A percentile compares a stretch with the other conserved stretches of the same genome.
Conservation (phyloP, 768 basidiomycete species). For the Leccinum boreale region DNA sequence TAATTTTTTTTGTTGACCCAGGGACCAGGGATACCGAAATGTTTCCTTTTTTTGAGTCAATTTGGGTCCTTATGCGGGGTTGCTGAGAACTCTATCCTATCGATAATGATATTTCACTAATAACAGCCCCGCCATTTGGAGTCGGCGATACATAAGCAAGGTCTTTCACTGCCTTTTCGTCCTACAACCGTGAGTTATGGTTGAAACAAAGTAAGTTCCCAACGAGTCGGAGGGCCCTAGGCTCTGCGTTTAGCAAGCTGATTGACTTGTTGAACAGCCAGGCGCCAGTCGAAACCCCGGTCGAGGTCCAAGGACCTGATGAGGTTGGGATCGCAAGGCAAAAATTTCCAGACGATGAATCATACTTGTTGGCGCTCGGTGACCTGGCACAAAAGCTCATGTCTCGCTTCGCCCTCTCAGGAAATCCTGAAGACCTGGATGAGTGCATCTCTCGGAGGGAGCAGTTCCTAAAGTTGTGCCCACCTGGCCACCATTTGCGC, state of each 20-base stretch:
- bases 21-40: too few species aligned
- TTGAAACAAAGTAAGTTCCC: conserved; percentile 2
- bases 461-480: conserved; percentile 19
- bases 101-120: background rate
- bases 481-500: conserved; percentile 18
- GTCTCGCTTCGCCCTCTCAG: conserved; percentile 20
- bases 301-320: conserved; percentile 4
- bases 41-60: too few species aligned
- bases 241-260: background rate
- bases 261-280: background rate
- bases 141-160: background rate
- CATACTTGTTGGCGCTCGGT: conserved; percentile 10
- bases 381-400: conserved; percentile 11
- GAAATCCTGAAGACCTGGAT: conserved; percentile 24
- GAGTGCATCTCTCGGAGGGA: conserved; percentile 18
- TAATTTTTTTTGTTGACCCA: too few species aligned
- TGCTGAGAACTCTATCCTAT: too few species aligned
- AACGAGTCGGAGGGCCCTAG: background rate
- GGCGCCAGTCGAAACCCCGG: background rate
- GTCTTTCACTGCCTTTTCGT: background rate
- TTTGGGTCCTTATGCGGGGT: too few species aligned
- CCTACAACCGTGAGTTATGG: background rate
- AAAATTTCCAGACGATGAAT: conserved; percentile 1
- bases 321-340: conserved; percentile 11
- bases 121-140: background rate